Conservation (phyloP, 75 land plant species). For the Picea sitchensis region DNA sequence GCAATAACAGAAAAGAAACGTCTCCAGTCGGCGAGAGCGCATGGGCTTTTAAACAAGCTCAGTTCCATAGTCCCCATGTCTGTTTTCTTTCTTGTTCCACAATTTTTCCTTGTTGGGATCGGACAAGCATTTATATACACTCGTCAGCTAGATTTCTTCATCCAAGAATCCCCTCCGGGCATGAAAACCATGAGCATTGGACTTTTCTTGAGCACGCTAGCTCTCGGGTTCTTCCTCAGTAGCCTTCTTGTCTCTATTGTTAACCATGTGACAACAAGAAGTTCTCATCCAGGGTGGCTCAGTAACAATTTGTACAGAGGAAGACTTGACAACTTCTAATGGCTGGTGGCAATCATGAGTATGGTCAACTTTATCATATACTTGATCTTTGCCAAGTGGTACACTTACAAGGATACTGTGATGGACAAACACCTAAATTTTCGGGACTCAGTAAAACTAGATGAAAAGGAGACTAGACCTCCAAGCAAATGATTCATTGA, state of each 20-base stretch:
- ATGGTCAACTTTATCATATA: slow-evolving; percentile 47
- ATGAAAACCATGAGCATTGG: slow-evolving; percentile 67
- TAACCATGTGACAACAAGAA: neutral
- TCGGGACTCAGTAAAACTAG: too few species aligned
- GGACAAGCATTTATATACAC: slow-evolving; percentile 51
- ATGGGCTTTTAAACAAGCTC: slow-evolving; percentile 5
- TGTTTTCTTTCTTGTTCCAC: slow-evolving; percentile 43
- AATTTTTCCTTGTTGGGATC: slow-evolving; percentile 47
- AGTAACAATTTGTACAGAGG: slow-evolving; percentile 12
- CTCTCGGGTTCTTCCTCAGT: slow-evolving; percentile 49
- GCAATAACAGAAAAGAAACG: slow-evolving; percentile 49
- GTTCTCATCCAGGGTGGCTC: neutral
- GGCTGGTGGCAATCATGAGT: slow-evolving; percentile 67
- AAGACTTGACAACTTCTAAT: slow-evolving; percentile 70
- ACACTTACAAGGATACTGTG: slow-evolving; percentile 47
- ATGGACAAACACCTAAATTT: too few species aligned
- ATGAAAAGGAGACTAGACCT: too few species aligned
- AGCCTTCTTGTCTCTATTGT: slow-evolving; percentile 45
- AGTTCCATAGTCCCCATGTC: slow-evolving; percentile 29
- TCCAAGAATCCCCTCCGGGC: slow-evolving; percentile 61
- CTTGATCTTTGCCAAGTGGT: slow-evolving; percentile 44
- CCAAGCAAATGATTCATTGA: too few species aligned
- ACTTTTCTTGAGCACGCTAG: slow-evolving; percentile 50
- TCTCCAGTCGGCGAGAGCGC: slow-evolving; percentile 18
- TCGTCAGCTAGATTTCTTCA: slow-evolving; percentile 57